Evolutionary conservation across 805 yeast species (phyloP).

Genomic region (Myxozyma nipponensis): DNA sequence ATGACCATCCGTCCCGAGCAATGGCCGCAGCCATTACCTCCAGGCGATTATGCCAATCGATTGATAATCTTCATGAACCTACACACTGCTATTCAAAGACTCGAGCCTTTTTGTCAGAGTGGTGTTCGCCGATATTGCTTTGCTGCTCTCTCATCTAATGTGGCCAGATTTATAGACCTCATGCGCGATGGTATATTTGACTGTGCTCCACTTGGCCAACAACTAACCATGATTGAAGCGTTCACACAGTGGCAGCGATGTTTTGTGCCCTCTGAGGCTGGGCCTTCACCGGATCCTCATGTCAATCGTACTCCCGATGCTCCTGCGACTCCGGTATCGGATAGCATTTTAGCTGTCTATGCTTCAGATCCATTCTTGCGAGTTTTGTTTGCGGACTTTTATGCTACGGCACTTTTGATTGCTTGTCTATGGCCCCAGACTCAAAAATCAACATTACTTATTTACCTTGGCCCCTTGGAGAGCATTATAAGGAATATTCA

Average conservation of each 20-base stretch:
- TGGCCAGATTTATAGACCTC: slow-evolving; percentile 1
- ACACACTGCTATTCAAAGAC: neutral
- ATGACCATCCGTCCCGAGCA: slow-evolving; percentile 1
- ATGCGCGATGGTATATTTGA: slow-evolving; percentile 2
- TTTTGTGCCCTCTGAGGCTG: slow-evolving; percentile 12
- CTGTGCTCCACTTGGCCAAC: slow-evolving; percentile 1
- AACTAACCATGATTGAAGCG: neutral
- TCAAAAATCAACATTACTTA: slow-evolving; percentile 8
- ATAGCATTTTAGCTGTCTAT: slow-evolving; percentile 3
- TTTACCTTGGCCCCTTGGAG: slow-evolving; percentile 16
- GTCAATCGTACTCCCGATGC: neutral
- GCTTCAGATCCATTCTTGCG: slow-evolving; percentile 9
- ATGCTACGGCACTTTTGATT: slow-evolving; percentile 4
- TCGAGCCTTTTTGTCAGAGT: neutral
- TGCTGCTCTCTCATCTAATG: neutral
- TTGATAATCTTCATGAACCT: neutral
- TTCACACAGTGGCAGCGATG: slow-evolving; percentile 16
- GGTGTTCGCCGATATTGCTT: slow-evolving; percentile 1
- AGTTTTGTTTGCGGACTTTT: slow-evolving; percentile 14
- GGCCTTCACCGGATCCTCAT: neutral
- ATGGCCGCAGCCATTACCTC: slow-evolving; percentile 7
- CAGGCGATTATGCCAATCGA: neutral
- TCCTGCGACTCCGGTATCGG: slow-evolving; percentile 7
- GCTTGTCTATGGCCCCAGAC: slow-evolving; percentile 8
- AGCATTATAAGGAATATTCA: slow-evolving; percentile 5